phyloP scores from a whole-genome alignment of 2,329 filamentous ascomycete species.

The Fusarium bulbicola region DNA sequence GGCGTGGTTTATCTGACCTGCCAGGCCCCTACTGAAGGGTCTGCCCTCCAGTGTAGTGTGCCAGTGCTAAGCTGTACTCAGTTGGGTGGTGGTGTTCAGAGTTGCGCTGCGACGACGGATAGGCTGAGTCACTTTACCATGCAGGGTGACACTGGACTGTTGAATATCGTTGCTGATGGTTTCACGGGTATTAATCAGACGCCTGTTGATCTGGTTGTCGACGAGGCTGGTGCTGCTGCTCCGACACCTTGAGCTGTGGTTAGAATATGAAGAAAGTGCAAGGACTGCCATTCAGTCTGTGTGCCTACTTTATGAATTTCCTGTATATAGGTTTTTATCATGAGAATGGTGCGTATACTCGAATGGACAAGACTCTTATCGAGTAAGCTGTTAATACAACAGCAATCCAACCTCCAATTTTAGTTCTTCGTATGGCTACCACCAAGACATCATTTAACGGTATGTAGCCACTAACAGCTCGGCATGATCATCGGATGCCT shows the following conservation, averaged over 20 bases:
- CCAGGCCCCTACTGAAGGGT: not conserved
- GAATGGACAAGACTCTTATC: too few relatives aligned
- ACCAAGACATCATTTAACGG: accelerated
- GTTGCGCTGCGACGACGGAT: not conserved
- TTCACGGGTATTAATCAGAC: not conserved
- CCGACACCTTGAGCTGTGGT: not conserved
- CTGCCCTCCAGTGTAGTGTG: not conserved
- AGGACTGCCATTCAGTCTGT: too few relatives aligned
- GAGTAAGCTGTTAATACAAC: too few relatives aligned
- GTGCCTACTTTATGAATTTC: too few relatives aligned
- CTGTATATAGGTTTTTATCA: too few relatives aligned
- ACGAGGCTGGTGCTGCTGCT: not conserved
- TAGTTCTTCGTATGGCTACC: too few relatives aligned
- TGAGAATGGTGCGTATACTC: accelerated
- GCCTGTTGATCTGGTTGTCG: not conserved
- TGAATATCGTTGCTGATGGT: not conserved
- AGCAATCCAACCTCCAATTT: too few relatives aligned
- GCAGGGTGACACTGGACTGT: not conserved
- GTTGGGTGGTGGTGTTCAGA: not conserved
- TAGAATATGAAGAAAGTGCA: too few relatives aligned
- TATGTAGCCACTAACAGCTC: too few relatives aligned
- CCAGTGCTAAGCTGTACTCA: not conserved
- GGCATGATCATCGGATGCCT: too few relatives aligned
- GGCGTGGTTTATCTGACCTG: not conserved
- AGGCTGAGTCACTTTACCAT: not conserved